Base-by-base conservation (phyloP, 2,329 filamentous ascomycete genomes). In the Botryotinia narcissicola region DNA sequence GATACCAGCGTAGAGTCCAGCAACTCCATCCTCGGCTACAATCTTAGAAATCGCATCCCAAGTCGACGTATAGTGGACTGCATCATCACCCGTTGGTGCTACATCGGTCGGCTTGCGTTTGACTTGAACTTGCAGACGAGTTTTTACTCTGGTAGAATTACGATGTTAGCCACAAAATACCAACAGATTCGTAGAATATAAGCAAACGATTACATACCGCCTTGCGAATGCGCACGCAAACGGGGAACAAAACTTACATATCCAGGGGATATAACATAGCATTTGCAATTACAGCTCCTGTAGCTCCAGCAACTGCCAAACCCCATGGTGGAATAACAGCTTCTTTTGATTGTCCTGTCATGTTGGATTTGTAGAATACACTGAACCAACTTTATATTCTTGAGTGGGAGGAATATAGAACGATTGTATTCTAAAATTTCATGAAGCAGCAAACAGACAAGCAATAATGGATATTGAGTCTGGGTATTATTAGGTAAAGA, bases 251-350 rank as follows among this genome's bases (percentile, higher is more conserved):
- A 59, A 84, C 92, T 86, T 86, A 97, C 95, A 99, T 95, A 84
- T 99, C 96, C 75, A 99, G 87, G 64, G 96, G 96, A 83, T 99
- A 99, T 73, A 98, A 95, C 76, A 98, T 85, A 62, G 95, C 93
- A 86, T 99, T 99, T 74, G 96, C 96, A 74, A 99, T 87, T 54
- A 98, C 94, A 64, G 96, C 96, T 75, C 96, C 96, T 32, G 93
- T 93, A 70, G 96, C 94, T 80, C 96, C 96, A 76, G 96, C 95
- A 77, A 97, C 90, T 72, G 96, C 96, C 81, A 92, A 91, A 72
- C 95, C 95, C 95, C 95, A 98, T 72, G 96, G 93, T 60, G 96
- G 94, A 74, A 98, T 77, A 86, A 75, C 40, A 42, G 77, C 79
- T 68, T 81, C 79, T 73, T 82, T 82, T 54, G 81, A 81, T 74